Base-by-base conservation (phyloP, 371 early-diverging fungal species). In the Zopfochytrium polystomum region DNA sequence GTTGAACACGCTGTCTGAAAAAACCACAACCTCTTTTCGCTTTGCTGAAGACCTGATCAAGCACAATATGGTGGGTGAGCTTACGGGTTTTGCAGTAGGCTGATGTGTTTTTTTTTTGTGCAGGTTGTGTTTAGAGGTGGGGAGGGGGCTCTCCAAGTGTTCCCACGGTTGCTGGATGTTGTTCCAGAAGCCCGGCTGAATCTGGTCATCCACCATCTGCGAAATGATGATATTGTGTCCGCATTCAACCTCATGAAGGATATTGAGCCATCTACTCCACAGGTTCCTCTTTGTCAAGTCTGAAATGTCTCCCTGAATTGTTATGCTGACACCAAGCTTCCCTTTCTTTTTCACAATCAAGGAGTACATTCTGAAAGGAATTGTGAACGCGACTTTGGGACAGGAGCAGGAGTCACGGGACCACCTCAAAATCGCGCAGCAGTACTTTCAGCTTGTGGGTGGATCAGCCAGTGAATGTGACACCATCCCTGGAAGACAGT, bases 371-470 rank as follows among this genome's bases (percentile, higher is more conserved):
- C 63, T 82, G 30, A 82, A 82, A 62, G 82, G 77, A 11, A 77
- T 82, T 51, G 78, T 76, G 4, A 75, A 80, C 49, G 80, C 79
- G 2, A 72, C 69, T 2, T 49, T 79, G 3, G 80, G 80, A 13
- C 82, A 82, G 61, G 78, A 73, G 27, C 75, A 74, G 42, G 79
- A 79, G 43, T 77, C 77, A 6, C 63, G 77, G n/a, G 82, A 82
- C 48, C 78, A 80, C 51, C 60, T 82, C n/a, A 79, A 80, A 55
- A 74, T 74, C 33, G 80, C 82, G 2, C 80, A 82, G 63, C 79
- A 82, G 56, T 80, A 76, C 55, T 82, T 82, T 49, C 80, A 82
- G 64, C 70, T 80, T 3, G 82, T 82, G 20, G 82, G 82, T 31
- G 74, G 74, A 2, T 70, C 70, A 27, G 80, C 80, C 20, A 72